A percentile compares a stretch with the other conserved stretches of the same genome.
Conservation (phyloP, 2,329 filamentous ascomycete genomes). For the Orbilia brochopaga region DNA sequence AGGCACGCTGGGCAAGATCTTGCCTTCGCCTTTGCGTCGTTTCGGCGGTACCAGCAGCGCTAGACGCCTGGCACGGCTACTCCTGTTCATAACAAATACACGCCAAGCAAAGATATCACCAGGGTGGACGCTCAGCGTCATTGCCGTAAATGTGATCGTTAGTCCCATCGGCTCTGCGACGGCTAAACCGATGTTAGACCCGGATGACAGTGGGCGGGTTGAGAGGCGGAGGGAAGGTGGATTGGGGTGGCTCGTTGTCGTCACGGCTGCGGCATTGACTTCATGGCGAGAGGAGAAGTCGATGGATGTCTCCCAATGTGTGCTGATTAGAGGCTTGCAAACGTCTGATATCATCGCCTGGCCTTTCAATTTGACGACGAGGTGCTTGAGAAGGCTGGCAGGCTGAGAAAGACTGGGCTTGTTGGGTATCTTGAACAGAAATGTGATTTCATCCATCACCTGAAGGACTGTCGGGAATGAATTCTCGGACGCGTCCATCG, state of each 20-base stretch:
- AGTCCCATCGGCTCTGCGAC: constrained; percentile 60
- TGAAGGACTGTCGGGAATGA: constrained; percentile 35
- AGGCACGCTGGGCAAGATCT: constrained; percentile 56
- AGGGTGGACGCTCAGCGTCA: constrained; percentile 64
- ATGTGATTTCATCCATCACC: constrained; percentile 70
- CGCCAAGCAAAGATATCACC: constrained; percentile 75
- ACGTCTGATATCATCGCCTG: constrained; percentile 63
- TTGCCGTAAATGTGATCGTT: constrained; percentile 75
- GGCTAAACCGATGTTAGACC: constrained; percentile 61
- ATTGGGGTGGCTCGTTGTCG: constrained; percentile 59
- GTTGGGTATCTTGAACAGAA: constrained; percentile 68
- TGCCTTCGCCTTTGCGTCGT: constrained; percentile 63
- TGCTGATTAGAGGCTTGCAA: constrained; percentile 68
- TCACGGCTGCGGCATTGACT: constrained; percentile 59
- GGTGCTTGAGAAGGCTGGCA: constrained; percentile 32
- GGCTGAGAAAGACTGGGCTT: constrained; percentile 66
- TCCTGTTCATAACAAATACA: constrained; percentile 77
- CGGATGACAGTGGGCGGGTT: constrained; percentile 57
- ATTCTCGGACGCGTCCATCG: constrained; percentile 33
- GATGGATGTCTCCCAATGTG: constrained; percentile 72
- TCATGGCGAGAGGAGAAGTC: constrained; percentile 69
- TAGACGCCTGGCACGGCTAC: constrained; percentile 68
- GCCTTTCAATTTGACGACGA: constrained; percentile 64
- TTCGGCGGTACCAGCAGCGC: constrained; percentile 72
- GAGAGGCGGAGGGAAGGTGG: constrained; percentile 67